Conservation (phyloP, 495 filamentous ascomycete species). For the Lindgomyces ingoldianus region DNA sequence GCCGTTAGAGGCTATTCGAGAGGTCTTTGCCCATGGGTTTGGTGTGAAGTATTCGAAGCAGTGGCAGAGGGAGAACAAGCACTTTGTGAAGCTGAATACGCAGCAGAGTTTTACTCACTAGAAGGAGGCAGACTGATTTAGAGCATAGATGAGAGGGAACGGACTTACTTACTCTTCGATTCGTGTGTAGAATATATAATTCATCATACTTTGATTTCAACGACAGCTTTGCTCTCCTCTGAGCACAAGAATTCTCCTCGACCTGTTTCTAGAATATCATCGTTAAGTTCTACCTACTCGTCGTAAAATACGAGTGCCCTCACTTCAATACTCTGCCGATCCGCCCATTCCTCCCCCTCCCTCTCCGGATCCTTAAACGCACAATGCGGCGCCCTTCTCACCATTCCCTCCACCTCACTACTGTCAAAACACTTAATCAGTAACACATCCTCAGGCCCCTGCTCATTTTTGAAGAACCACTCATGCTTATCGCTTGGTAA, state of each 20-base stretch:
- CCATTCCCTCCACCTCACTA: not conserved
- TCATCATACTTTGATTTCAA: too few species aligned
- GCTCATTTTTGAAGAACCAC: constrained; percentile 16
- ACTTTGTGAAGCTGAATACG: constrained; percentile 19
- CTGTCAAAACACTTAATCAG: constrained; percentile 22
- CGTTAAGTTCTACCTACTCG: too few species aligned
- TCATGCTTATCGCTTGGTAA: not conserved
- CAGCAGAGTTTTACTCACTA: constrained; percentile 17
- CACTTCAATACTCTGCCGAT: constrained; percentile 13
- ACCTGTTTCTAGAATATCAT: too few species aligned
- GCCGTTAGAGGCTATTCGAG: constrained; percentile 53
- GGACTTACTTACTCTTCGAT: not conserved
- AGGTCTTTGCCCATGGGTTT: constrained; percentile 54
- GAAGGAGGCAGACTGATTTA: too few species aligned
- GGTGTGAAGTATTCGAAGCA: constrained; percentile 49
- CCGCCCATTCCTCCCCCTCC: constrained; percentile 3
- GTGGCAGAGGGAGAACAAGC: constrained; percentile 45
- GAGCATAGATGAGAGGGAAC: too few species aligned
- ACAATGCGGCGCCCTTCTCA: constrained; percentile 17
- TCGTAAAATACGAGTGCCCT: constrained; percentile 7
- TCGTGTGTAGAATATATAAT: too few species aligned
- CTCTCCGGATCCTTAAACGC: constrained; percentile 13
- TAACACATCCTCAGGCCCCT: not conserved
- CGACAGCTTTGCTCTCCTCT: too few species aligned
- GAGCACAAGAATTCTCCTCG: too few species aligned